Evolutionary conservation across 2,329 filamentous ascomycete species (phyloP), one percentile per base, ranked within the genome.

Genomic region (Stachybotrys chlorohalonatus): DNA sequence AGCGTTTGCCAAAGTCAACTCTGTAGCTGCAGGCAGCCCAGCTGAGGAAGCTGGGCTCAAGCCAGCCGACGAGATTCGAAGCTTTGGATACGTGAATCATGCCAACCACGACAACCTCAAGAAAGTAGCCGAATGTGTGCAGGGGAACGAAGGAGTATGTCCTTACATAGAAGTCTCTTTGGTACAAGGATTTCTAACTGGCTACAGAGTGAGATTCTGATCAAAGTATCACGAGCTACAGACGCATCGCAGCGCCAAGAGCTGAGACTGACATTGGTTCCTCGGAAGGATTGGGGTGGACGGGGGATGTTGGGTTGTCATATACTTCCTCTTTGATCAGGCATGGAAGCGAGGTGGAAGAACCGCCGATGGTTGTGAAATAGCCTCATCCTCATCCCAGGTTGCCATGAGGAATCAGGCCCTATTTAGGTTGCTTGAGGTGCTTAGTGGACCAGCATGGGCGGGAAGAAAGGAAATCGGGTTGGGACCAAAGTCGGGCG

Each of bases 251-350:
- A 64, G 60, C 70, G 69, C 54, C 75, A 78, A 64, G 81, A 90
- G 60, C 69, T 94, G 55, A 79, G 84, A 55, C 72, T 96, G 63
- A 84, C 82, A 59, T 73, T 99, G 59, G 89, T 78, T 51, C 93
- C 93, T 53, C 81, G 83, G 62, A 82, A 83, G 49, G 79, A 92
- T 66, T 99, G 94, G 93, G 93, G 93, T 61, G 94, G 94, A 32
- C 80, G 90, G 69, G 94, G 93, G 11, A 75, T 95, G 68, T 74
- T 99, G 63, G 93, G 93, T 54, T 99, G 93, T 69, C 92, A 96
- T 73, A 82, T 97, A 59, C 73, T 96, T 60, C 90, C 90, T 31
- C 62, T 95, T 55, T 95, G 75, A 80, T 45, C n/a, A 11, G 39
- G 24, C 24, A 24, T 24, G 24, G 24, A 24, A 24, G 24, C 24